Base-by-base conservation (phyloP, 345 rosid genomes). In the Microcos paniculata region DNA sequence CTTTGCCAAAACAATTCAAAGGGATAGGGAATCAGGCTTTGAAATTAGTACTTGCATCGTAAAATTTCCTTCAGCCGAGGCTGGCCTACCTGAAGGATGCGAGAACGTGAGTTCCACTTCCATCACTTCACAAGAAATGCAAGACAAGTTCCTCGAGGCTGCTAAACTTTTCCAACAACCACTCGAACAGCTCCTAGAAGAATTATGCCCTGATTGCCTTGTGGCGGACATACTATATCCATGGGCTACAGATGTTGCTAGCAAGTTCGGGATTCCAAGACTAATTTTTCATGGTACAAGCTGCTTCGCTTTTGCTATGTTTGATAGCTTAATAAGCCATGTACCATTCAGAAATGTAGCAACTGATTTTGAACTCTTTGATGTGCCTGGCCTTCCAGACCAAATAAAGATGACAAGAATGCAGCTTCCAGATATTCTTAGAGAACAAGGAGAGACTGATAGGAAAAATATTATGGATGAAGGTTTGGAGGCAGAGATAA, bases 251-350 rank as follows among this genome's bases (percentile, higher is more conserved):
- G 84, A 85, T 21, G 69, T 65, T 23, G 87, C 90, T 19, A 80
- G 67, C 23, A 83, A 85, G 73, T 79, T 46, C 4, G 76, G 82
- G 35, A 75, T 89, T 8, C 92, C 92, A 11, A 82, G 90, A 61
- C 48, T 86, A 66, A 84, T 87, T n/a, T 89, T 90, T 68, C 84
- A 83, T 77, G 92, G 95, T 53, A 75, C 81, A 13, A 61, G 87
- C 42, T 80, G 59, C 79, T 84, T 90, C 76, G 49, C 89, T 4
- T 15, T 75, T 26, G 4, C 48, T 21, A 28, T 64, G 23, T 4
- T 40, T 2, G 30, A 40, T 40, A 64, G 69, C 49, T 40, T 40
- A 46, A 38, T 80, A 71, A 19, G 67, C 76, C 62, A 85, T 70
- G 58, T 77, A 38, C 92, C 90, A 1, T 78, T 79, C 14, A 72